Base-by-base conservation (phyloP, 176 grass and related monocot species). In the Carex scoparia region DNA sequence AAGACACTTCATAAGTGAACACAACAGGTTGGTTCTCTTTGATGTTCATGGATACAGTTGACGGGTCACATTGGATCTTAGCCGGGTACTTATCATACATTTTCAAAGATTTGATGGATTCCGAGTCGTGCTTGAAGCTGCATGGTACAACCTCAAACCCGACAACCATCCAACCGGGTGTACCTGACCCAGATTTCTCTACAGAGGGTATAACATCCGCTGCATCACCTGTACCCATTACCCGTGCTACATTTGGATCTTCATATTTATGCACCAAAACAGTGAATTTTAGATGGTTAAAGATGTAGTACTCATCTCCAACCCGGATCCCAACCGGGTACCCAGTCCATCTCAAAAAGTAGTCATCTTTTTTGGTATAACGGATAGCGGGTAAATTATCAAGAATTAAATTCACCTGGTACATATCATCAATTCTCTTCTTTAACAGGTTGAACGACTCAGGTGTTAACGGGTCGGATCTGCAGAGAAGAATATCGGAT, bases 261-360 rank as follows among this genome's bases (percentile, higher is more conserved):
- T 90, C 88, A 15, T 90, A 90, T 28, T 87, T 90, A 77, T 90
- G 88, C 38, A 90, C 88, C 63, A 87, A 64, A 66, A 90, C 88
- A 2, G 84, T 90, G 51, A 90, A 90, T 31, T 90, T 84, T 15
- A 90, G 66, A 61, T 90, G 88, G 10, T 90, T 90, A 66, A 90
- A 90, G 15, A 90, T 69, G 4, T 84, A 90, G 49, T 90, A 87
- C 11, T 37, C 80, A 8, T 71, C 80, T 0, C 7, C 61, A 5
- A 80, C 62, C 11, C 46, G 30, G 0, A 90, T 72, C 0, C 88
- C 88, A 4, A 90, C 56, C 1, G 88, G 88, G 23, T 84, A 90
- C 1, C 88, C 88, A 2, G 88, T 90, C 88, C 84, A 90, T 35
- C 88, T 80, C 23, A 90, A 80, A 9, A 84, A 28, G 80, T 84